Base-by-base conservation (phyloP, 192 early-diverging fungal species). In the Backusella tuberculispora region DNA sequence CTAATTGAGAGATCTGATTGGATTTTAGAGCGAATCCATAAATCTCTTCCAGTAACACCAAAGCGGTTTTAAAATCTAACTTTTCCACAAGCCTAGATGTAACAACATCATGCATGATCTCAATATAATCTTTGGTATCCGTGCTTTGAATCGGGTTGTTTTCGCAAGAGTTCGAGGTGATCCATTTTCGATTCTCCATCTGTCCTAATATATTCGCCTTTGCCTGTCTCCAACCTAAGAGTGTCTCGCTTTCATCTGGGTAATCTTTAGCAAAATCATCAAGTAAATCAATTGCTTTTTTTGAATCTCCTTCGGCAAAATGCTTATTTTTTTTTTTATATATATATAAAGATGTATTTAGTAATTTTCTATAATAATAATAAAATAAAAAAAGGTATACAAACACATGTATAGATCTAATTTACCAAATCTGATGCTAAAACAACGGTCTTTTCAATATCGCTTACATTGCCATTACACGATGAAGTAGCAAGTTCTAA, bases 371-470 rank as follows among this genome's bases (percentile, higher is more conserved):
- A 34, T 34, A 34, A 0, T 34, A 34, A 34, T 34, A 0, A 34
- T n/a, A 48, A 48, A 48, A 48, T 9, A 48, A 13, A 48, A 4
- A 4, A 17, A 0, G 46, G 17, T 48, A 48, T 48, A 48, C 9
- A 48, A 34, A 34, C 50, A 60, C 10, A 13, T 26, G 3, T 14
- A 8, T 13, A 4, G 0, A 14, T 46, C 12, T 46, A 46, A 60
- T 24, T 67, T 67, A 67, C 66, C 38, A 67, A 21, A 67, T 67
- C 41, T 38, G 66, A 38, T 43, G 17, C 38, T 67, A 41, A 67
- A 19, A 67, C 41, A 40, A 24, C 19, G 13, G 37, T 67, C 37
- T 67, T 67, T 67, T 67, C 66, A 67, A 67, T 67, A 24, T 67
- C 66, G 19, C 41, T 19, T 5, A 67, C 38, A 41, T 38, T 67